Conservation (phyloP, 2,329 filamentous ascomycete species). For the Cladophialophora exuberans region DNA sequence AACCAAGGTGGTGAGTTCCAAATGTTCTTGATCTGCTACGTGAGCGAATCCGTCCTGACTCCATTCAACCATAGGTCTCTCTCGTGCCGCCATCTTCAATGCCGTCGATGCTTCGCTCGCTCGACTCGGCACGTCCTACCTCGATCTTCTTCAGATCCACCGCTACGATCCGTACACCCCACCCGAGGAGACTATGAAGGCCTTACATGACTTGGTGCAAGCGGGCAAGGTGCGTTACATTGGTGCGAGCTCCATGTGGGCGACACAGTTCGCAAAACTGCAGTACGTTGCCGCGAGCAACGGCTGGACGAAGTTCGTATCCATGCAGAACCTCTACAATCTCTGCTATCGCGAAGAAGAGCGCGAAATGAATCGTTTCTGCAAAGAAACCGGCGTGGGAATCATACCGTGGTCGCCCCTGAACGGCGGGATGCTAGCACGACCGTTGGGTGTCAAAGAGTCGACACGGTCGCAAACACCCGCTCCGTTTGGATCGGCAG, state of each 20-base stretch:
- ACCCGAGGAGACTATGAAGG: constrained; percentile 54
- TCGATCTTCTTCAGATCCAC: constrained; percentile 57
- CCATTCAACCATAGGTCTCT: too few relatives aligned
- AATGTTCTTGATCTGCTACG: too few relatives aligned
- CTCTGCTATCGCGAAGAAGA: constrained; percentile 55
- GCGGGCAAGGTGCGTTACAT: constrained; percentile 42
- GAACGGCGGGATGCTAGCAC: constrained; percentile 37
- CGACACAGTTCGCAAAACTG: constrained; percentile 47
- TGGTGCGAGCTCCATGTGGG: constrained; percentile 37
- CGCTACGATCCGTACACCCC: constrained; percentile 51
- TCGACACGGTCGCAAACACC: constrained; percentile 26
- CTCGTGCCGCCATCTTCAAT: constrained; percentile 48
- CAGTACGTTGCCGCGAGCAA: constrained; percentile 53
- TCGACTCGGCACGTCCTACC: constrained; percentile 50
- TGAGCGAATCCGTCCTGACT: too few relatives aligned
- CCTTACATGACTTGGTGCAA: constrained; percentile 47
- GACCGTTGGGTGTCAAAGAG: constrained; percentile 32
- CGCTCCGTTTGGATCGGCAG: constrained; percentile 22
- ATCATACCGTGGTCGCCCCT: constrained; percentile 43
- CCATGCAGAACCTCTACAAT: constrained; percentile 59
- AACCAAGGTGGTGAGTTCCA: constrained; percentile 46
- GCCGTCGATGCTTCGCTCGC: constrained; percentile 50
- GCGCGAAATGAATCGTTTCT: constrained; percentile 49
- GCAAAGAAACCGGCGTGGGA: constrained; percentile 45
- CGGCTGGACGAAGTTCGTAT: constrained; percentile 57